Percentiles rank a stretch among this genome's conserved stretches.
These are phyloP conservation scores for Purpureocillium takamizusanense DNA, from an alignment of 2,329 filamentous ascomycete species.

Conservation along the genomic window DNA sequence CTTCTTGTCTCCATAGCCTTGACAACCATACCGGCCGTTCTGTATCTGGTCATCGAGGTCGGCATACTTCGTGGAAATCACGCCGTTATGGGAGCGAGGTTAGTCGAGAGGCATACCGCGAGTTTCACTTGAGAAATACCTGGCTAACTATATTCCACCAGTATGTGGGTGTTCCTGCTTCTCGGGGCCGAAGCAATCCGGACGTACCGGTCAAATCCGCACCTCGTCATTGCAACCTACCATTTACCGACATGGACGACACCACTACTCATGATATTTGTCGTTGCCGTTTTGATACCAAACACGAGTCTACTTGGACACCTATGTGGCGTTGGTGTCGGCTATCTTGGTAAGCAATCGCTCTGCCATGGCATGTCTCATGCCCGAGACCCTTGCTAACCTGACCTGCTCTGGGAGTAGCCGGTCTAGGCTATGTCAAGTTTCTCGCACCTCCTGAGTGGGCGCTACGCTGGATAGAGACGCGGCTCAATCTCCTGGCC, in stretches of 20 bases:
- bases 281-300: constrained; percentile 69
- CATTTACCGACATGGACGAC: constrained; percentile 89
- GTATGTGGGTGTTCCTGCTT: constrained; percentile 88
- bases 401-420: constrained; percentile 28
- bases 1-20: constrained; percentile 41
- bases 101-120: no score
- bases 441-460: constrained; percentile 85
- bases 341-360: constrained; percentile 72
- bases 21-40: constrained; percentile 69
- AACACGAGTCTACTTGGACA: constrained; percentile 81
- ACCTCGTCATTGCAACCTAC: constrained; percentile 53
- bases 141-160: constrained; percentile 26
- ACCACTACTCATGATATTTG: constrained; percentile 66
- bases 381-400: no score
- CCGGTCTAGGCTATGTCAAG: constrained; percentile 80
- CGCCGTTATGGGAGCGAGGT: constrained; percentile 76
- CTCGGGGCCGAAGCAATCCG: constrained; percentile 79
- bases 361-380: no score
- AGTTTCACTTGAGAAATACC: background rate
- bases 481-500: constrained; percentile 75
- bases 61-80: constrained; percentile 63
- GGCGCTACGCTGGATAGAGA: constrained; percentile 79
- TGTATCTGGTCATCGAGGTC: constrained; percentile 75
- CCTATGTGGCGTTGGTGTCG: constrained; percentile 71
- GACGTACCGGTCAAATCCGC: constrained; percentile 72